Evolutionary conservation across 208 protist species (phyloP), one percentile per base, ranked within the genome.

Genomic region (Acanthamoeba healyi): DNA sequence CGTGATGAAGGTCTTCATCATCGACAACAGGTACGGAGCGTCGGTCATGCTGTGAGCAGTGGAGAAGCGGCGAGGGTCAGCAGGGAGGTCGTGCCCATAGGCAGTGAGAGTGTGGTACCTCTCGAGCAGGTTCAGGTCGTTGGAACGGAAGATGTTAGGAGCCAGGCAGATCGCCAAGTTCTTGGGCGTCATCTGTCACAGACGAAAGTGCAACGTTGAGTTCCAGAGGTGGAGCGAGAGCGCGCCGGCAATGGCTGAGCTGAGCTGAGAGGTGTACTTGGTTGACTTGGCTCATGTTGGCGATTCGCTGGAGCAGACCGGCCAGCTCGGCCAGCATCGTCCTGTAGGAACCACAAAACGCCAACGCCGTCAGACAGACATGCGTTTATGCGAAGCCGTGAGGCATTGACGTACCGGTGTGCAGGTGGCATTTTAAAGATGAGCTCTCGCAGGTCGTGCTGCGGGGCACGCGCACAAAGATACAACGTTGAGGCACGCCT

Each of bases 1-100:
- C 19, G 67, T 79, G 67, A 79, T 79, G 34, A 79, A 79, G 24
- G 67, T 79, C 34, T 79, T 79, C 67, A 79, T 79, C 24, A 79
- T 79, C 67, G 67, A 79, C 38, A 79, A 24, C 36, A 79, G 4
- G 38, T 79, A 79, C 24, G 67, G 67, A 24, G 67, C 67, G 29
- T 79, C 67, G 19, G 67, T 79, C 67, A 79, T 79, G 67, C 67
- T 79, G 67, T 46, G 58, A 61, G 36, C 17, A 77, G 19, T 36
- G 10, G 24, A 40, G 12, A n/a, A 79, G 9, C 38, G 32, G 24
- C 0, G 26, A 1, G 38, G 42, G 0, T n/a, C 6, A 7, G 14
- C 67, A 22, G 67, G 17, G n/a, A n/a, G n/a, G n/a, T n/a, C n/a
- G n/a, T n/a, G n/a, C n/a, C n/a, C n/a, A n/a, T n/a, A n/a, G n/a